Evolutionary conservation across 225 moss, liverwort and hornwort genomes (phyloP), one percentile per base, ranked within the genome.

Genomic region (Physcomitrellopsis africana): DNA sequence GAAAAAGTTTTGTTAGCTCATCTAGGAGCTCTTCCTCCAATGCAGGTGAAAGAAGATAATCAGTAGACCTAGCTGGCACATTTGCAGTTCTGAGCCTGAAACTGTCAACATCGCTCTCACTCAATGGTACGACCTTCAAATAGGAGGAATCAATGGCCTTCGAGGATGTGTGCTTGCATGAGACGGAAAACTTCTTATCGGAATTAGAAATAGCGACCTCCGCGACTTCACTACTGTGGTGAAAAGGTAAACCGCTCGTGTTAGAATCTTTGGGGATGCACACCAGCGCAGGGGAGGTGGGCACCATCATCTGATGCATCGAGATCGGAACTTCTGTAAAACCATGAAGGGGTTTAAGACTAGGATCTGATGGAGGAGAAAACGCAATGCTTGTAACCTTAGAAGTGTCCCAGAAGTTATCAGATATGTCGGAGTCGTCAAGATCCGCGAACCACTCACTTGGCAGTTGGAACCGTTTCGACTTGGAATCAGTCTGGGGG

Each of bases 11-110:
- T 1, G 57, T 47, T 3, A 87, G 81, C 45, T 87, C 87, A 67
- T 81, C 81, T 49, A 87, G 27, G 52, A 87, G 79, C 58, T 87
- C 87, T 70, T 87, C 87, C 73, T 87, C 87, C 67, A 87, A 70
- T 37, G 81, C 73, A 69, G 76, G 70, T 41, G 79, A 76, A 55
- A 84, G 62, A 57, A 78, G 76, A 67, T 76, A 79, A 63, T 61
- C 32, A 56, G 17, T 17, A 18, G 52, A 29, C 24, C 56, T 60
- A 12, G 42, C n/a, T 51, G 63, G 13, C 55, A 65, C 49, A 49
- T 58, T 42, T 62, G 51, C 60, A 7, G 32, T 37, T 26, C 68
- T 24, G 60, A 65, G 53, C 13, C 16, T 24, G n/a, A 79, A 70
- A 47, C 22, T 68, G 43, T 77, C 60, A 63, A 43, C 43, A 60